Conservation (phyloP, 495 filamentous ascomycete genomes). For the Lasiosphaeria miniovina region DNA sequence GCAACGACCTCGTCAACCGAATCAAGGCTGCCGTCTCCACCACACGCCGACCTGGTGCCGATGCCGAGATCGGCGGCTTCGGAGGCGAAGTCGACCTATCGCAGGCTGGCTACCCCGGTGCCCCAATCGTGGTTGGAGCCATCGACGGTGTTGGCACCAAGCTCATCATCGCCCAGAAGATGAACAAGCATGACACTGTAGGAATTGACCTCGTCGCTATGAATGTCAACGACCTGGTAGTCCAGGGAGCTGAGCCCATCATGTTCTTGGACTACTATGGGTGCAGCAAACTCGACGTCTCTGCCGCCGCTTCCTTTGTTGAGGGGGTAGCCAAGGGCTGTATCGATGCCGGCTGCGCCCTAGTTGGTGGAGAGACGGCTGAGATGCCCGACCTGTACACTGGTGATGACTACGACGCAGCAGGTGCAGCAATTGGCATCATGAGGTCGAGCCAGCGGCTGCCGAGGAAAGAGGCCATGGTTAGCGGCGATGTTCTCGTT, state of each 20-base stretch:
- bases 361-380: conserved; percentile 93
- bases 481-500: conserved; percentile 74
- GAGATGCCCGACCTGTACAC: conserved; percentile 95
- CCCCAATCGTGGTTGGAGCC: conserved; percentile 79
- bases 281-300: conserved; percentile 76
- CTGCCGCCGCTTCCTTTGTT: conserved; percentile 75
- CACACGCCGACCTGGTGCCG: conserved; percentile 78
- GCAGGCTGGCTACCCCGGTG: conserved; percentile 67
- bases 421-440: conserved; percentile 81
- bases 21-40: conserved; percentile 82
- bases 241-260: conserved; percentile 88
- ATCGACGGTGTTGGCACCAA: conserved; percentile 98
- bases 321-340: conserved; percentile 86
- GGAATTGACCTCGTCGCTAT: conserved; percentile 96
- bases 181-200: conserved; percentile 86
- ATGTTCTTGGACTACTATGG: conserved; percentile 97
- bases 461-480: conserved; percentile 73
- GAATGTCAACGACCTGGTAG: conserved; percentile 97
- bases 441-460: conserved; percentile 67
- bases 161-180: conserved; percentile 86
- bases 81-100: conserved; percentile 83
- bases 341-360: conserved; percentile 73
- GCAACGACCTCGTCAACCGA: conserved; percentile 82
- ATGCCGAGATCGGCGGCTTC: conserved; percentile 91
- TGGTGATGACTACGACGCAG: conserved; percentile 82